Base-by-base conservation (phyloP, 768 basidiomycete genomes). In the Coprinopsis strossmayeri region DNA sequence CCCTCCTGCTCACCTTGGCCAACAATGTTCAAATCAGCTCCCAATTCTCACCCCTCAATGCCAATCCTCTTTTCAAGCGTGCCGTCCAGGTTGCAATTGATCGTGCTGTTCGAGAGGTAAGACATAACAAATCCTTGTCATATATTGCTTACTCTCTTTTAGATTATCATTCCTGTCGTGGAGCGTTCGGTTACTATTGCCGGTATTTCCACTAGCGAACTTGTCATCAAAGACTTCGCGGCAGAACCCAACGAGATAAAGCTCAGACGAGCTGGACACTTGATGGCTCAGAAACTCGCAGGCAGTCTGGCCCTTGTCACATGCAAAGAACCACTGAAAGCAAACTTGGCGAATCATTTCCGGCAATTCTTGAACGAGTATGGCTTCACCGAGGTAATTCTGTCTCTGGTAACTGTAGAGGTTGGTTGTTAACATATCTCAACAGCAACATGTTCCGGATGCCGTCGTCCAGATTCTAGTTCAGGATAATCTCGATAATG, bases 151-250 rank as follows among this genome's bases (percentile, higher is more conserved):
- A 47, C 39, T 28, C 48, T 24, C 28, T 34, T 32, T 41, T 27
- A 92, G 84, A 97, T 98, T 51, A 94, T 99, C 56, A 73, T 94
- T 15, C 96, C 96, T 3, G 95, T 99, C 45, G 94, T 99, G 20
- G 96, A 99, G 59, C 81, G 96, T 45, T 97, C 94, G 18, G 96
- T 97, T 20, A 98, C 96, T 0, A 98, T 99, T 55, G 95, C 95
- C 10, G 92, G 93, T 21, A 98, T 98, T 55, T 98, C 96, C 12
- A 95, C 95, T 15, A 77, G 93, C 32, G 96, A 99, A 61, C 73
- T 99, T 9, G 91, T 96, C 17, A 79, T 84, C 39, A 98, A 98
- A 68, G 96, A 99, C 64, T 99, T 94, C 55, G 92, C 87, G 2
- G 91, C 89, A 44, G 96, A 99, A 54, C 72, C 83, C 21, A 90